These are phyloP conservation scores for Paraphaeosphaeria minitans DNA, from an alignment of 2,329 filamentous ascomycete species.

Conservation along the genomic window DNA sequence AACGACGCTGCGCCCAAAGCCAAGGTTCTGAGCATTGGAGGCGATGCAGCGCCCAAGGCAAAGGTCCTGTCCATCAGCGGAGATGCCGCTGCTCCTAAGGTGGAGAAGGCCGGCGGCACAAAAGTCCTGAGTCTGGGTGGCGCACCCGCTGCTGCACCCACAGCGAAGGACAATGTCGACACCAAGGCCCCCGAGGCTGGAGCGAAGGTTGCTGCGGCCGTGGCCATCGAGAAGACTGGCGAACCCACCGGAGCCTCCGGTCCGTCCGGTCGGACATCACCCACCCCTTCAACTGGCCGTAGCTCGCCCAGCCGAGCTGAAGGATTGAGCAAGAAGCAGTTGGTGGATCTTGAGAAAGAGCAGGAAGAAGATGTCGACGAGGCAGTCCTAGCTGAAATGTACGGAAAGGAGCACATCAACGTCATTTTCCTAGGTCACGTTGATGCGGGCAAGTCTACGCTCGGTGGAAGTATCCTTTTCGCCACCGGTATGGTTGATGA, in stretches of 20 bases:
- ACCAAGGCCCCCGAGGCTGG: constrained; percentile 66
- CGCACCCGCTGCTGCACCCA: constrained; percentile 55
- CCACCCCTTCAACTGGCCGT: constrained; percentile 80
- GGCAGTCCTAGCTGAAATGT: constrained; percentile 89
- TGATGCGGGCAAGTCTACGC: constrained; percentile 95
- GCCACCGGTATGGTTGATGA: constrained; percentile 99
- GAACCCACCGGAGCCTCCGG: constrained; percentile 60
- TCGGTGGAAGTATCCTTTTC: constrained; percentile 92
- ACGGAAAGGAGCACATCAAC: constrained; percentile 92
- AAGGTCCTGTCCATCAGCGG: constrained; percentile 67
- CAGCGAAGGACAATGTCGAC: constrained; percentile 53
- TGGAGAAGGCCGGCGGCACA: constrained; percentile 55
- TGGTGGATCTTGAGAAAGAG: constrained; percentile 83
- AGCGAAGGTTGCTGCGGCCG: constrained; percentile 81
- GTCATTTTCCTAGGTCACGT: constrained; percentile 98
- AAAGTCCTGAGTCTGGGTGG: constrained; percentile 81
- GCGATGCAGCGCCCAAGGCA: constrained; percentile 59
- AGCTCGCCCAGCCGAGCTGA: constrained; percentile 74
- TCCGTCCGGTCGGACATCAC: constrained; percentile 74
- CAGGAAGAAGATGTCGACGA: constrained; percentile 80
- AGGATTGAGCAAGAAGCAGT: constrained; percentile 65
- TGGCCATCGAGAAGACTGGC: constrained; percentile 91
- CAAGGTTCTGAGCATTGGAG: constrained; percentile 69
- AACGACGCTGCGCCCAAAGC: constrained; percentile 57
- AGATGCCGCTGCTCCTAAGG: constrained; percentile 60